Conservation (phyloP, 305 asterid genomes). For the Solanum hybrid region DNA sequence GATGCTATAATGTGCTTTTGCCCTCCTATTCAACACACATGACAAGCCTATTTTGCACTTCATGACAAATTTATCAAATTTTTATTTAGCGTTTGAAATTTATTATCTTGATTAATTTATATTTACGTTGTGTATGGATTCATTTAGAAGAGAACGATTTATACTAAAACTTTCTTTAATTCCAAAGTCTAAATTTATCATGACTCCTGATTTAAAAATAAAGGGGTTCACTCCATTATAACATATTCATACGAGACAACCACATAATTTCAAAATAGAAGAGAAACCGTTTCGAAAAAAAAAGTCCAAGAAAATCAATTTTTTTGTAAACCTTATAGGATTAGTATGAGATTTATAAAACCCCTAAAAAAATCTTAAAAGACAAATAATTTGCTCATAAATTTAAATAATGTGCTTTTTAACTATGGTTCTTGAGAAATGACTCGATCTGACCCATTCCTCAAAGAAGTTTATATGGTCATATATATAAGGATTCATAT, state of each 20-base stretch:
- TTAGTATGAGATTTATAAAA: background rate
- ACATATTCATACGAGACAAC: background rate
- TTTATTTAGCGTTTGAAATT: background rate
- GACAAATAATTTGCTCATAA: background rate
- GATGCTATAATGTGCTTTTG: background rate
- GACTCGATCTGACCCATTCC: background rate
- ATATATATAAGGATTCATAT: background rate
- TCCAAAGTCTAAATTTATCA: background rate
- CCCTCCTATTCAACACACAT: background rate
- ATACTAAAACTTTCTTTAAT: background rate
- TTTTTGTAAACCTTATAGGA: background rate
- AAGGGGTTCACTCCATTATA: background rate
- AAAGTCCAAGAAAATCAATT: background rate
- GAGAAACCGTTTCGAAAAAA: background rate
- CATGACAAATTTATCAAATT: background rate
- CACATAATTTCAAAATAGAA: background rate
- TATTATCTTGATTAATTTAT: background rate
- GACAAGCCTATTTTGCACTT: background rate
- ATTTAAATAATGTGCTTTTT: background rate
- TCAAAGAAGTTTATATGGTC: background rate
- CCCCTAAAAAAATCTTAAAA: background rate
- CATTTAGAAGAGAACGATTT: background rate
- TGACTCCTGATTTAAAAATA: background rate
- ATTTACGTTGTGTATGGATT: fast-evolving
- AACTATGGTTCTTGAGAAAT: background rate